Conservation (phyloP, 1,139 yeast genomes). For the Yamadazyma jaroonii region DNA sequence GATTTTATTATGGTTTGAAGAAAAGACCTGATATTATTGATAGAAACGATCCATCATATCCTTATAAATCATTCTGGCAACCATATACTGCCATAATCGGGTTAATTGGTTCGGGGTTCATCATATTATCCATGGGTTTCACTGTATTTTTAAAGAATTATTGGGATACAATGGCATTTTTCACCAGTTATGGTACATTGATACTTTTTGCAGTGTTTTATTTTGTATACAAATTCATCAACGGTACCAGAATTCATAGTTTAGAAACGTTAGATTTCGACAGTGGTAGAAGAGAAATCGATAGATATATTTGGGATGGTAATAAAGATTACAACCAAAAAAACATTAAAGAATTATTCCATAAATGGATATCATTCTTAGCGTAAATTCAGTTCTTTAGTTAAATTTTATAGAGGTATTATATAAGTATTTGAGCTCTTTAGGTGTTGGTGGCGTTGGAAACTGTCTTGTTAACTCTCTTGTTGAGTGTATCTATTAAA, state of each 20-base stretch:
- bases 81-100: constrained; percentile 75
- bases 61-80: constrained; percentile 73
- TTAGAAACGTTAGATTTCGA: constrained; percentile 72
- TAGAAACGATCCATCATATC: constrained; percentile 65
- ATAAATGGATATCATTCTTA: constrained; percentile 34
- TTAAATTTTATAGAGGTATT: constrained; percentile 1
- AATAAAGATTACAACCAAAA: constrained; percentile 44
- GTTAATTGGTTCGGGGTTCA: constrained; percentile 48
- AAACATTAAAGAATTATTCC: constrained; percentile 34
- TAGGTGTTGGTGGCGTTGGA: no score
- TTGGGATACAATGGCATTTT: constrained; percentile 65
- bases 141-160: constrained; percentile 57
- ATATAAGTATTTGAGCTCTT: no score
- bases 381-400: constrained; percentile 17
- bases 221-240: constrained; percentile 50
- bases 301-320: constrained; percentile 68
- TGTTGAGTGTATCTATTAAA: not conserved
- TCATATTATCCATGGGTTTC: constrained; percentile 68
- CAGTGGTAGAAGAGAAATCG: constrained; percentile 75
- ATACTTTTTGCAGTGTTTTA: constrained; percentile 55
- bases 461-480: not conserved
- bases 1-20: constrained; percentile 69
- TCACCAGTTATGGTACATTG: constrained; percentile 66
- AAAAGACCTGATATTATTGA: constrained; percentile 64
- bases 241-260: constrained; percentile 57